These are phyloP conservation scores for Daldinia sp. DNA, from an alignment of 2,329 filamentous ascomycete species.

Conservation along the genomic window DNA sequence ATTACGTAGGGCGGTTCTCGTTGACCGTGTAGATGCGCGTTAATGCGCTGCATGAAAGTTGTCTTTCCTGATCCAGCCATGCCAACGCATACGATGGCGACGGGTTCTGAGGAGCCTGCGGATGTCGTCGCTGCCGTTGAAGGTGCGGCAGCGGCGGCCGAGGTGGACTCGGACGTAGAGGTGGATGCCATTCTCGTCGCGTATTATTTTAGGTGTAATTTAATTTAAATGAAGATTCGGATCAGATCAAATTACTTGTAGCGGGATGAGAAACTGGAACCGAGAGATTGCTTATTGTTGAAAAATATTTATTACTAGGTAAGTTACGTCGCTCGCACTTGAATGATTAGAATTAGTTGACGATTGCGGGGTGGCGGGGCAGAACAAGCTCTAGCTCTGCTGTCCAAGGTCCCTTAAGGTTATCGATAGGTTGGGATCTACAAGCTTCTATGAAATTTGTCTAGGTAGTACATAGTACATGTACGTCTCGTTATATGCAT, in stretches of 20 bases:
- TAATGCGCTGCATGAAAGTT: constrained; percentile 99
- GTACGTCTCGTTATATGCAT: not conserved
- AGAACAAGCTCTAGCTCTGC: constrained; percentile 1
- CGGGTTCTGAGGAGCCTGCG: constrained; percentile 40
- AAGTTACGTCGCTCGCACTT: constrained; percentile 1
- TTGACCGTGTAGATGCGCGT: constrained; percentile 87
- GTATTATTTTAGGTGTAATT: not conserved
- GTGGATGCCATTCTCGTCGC: constrained; percentile 33
- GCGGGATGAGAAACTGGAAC: not conserved
- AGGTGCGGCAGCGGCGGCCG: constrained; percentile 13
- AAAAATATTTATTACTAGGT: constrained; percentile 8
- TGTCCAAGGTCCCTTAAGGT: not conserved
- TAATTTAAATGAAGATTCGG: not conserved
- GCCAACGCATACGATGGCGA: constrained; percentile 89
- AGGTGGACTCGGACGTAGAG: constrained; percentile 24
- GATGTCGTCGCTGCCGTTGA: constrained; percentile 13
- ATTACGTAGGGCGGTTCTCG: constrained; percentile 90
- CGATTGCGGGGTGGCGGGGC: constrained; percentile 35
- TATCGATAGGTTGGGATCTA: constrained; percentile 13
- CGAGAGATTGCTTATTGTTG: not conserved
- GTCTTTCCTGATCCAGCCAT: constrained; percentile 99
- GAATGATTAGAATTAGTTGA: constrained; percentile 12
- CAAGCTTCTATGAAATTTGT: not conserved
- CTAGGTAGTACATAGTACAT: no score
- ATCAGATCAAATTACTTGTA: not conserved